Evolutionary conservation across 164 flowering plant species (phyloP).

Genomic region (Magnolia officinalis): DNA sequence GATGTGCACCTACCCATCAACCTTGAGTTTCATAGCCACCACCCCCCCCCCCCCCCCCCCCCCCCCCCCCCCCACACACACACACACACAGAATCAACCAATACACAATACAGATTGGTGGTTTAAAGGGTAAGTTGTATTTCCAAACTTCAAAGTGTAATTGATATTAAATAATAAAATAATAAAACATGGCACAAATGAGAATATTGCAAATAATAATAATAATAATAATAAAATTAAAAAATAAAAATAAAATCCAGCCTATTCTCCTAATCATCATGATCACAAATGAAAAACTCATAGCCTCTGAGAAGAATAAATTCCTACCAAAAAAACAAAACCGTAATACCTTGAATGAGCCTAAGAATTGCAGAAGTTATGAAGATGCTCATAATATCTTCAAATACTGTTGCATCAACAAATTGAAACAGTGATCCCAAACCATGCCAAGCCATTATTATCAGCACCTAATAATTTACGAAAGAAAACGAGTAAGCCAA

Average conservation of each 20-base stretch:
- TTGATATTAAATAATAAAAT: too few species aligned
- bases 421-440: constrained; percentile 66
- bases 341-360: constrained; percentile 57
- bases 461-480: constrained; percentile 55
- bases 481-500: not conserved
- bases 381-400: constrained; percentile 31
- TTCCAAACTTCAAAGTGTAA: too few species aligned
- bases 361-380: constrained; percentile 66
- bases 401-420: constrained; percentile 55
- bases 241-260: not conserved
- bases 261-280: not conserved
- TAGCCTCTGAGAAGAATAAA: not conserved
- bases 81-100: too few species aligned
- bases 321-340: not conserved
- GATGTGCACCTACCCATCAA: too few species aligned
- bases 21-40: too few species aligned
- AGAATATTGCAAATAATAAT: not conserved
- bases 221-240: too few species aligned
- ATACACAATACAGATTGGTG: too few species aligned
- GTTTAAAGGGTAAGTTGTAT: too few species aligned
- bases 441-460: constrained; percentile 87
- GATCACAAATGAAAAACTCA: not conserved
- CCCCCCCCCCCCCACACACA: too few species aligned
- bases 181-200: not conserved
- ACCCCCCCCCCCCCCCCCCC: too few species aligned